A percentile compares a stretch with the other conserved stretches of the same genome.
Conservation (phyloP, 257 asterid genomes). For the Fraxinus excelsior region DNA sequence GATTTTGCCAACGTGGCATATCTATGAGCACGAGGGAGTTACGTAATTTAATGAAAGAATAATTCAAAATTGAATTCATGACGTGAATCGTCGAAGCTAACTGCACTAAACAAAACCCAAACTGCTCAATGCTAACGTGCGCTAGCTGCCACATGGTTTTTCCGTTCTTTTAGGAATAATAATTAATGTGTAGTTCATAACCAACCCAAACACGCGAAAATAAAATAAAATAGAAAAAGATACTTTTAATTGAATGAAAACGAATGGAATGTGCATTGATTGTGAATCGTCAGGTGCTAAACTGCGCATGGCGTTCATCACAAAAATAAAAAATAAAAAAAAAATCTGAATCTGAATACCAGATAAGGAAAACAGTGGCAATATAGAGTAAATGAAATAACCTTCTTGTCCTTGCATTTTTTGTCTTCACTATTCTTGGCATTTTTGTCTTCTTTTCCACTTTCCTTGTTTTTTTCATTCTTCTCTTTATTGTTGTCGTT, state of each 20-base stretch:
- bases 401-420: slow-evolving; percentile 39
- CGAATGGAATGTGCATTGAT: background rate
- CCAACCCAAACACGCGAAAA: background rate
- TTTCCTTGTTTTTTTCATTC: slow-evolving; percentile 31
- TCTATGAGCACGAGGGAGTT: background rate
- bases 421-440: slow-evolving; percentile 23
- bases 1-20: background rate
- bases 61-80: background rate
- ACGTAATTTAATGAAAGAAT: background rate
- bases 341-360: slow-evolving; percentile 18
- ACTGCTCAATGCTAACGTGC: slow-evolving; percentile 14
- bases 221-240: background rate
- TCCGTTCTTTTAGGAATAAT: background rate
- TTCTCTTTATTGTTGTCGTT: slow-evolving; percentile 40
- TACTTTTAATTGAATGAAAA: background rate
- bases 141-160: slow-evolving; percentile 20
- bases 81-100: slow-evolving; percentile 22
- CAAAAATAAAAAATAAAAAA: slow-evolving; percentile 15
- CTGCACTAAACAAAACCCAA: background rate
- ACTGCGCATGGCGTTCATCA: slow-evolving; percentile 2
- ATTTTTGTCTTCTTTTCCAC: slow-evolving; percentile 35
- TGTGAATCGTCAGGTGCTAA: background rate
- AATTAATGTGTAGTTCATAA: background rate
- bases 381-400: background rate
- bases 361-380: slow-evolving; percentile 2